Base-by-base conservation (phyloP, 225 moss, liverwort and hornwort species). In the Physcomitrium patens region DNA sequence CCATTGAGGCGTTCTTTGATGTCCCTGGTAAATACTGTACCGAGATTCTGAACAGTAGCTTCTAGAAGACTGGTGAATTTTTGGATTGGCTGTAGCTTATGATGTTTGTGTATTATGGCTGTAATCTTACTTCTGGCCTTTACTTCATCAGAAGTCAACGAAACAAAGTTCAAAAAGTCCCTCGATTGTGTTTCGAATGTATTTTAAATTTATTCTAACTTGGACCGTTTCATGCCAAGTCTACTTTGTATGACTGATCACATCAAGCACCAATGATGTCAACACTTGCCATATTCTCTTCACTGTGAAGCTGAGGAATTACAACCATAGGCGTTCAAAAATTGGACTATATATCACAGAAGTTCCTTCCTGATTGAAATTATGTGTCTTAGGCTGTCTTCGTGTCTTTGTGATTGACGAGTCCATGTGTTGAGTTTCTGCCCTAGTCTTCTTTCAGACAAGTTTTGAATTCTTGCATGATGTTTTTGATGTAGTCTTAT, bases 1-100 rank as follows among this genome's bases (percentile, higher is more conserved):
- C 79, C 63, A 80, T 78, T 47, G 92, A 92, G 49, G 86, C 82
- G 52, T 92, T 90, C 79, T 92, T 92, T 58, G 92, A 92, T 72
- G 90, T 92, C 62, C 86, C 92, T 72, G 90, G 92, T 92, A 66
- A 37, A 66, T 45, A 15, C 28, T 5, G 65, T 45, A 15, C 28
- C 3, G 8, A 7, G 46, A 27, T 27, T 26, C 27, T 26, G 58
- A 19, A 7, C 19, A 19, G 47, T 31, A 58, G 48, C 16, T 49
- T 20, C 20, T 37, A 45, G 2, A 56, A 17, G 24, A 26, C 63
- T 15, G 23, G 42, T 53, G 31, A 60, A 58, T 46, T 18, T 28
- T 26, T 1, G 20, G 57, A 57, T 23, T 44, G 58, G 23, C 24
- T 24, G 57, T 27, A 42, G 69, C 55, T 22, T 15, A 22, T 55